Evolutionary conservation across 164 flowering plant species (phyloP), one percentile per base, ranked within the genome.

Genomic region (Protea cynaroides): DNA sequence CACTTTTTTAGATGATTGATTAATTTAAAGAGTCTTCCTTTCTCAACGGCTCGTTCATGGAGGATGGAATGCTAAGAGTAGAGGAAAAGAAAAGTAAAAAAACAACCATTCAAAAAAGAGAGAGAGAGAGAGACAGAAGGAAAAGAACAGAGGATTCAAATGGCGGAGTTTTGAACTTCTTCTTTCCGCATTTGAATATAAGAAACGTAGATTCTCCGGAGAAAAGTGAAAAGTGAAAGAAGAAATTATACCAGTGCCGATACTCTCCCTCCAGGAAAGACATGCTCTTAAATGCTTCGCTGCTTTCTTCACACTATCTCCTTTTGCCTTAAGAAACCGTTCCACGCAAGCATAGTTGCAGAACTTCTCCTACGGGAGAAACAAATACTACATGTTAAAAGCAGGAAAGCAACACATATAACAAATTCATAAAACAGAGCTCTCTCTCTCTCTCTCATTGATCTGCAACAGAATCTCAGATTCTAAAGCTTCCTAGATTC

Each of bases 301-400:
- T 23, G 97, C 91, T 69, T 92, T 95, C 89, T 88, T 95, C 75
- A 88, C 96, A 69, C 56, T 86, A n/a, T 84, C 94, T 1, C 96
- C 96, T 83, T 86, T 95, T 7, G 87, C 77, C 71, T 78, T 86
- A 75, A 95, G 67, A 73, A 95, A 92, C 69, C 99, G 63, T 65
- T 83, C 86, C 36, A 90, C 89, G 64, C 97, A 95, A 25, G 80
- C 91, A 12, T 57, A 65, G 77, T 76, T 82, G 70, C 99, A 92
- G 71, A 84, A 95, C 73, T 95, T 92, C 90, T 92, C 97, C 99
- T 95, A 84, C 36, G 21, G 12, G 4, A 46, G n/a, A 55, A 0
- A 8, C 38, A 36, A 25, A 43, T 13, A 49, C 56, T 29, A 2
- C 34, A 57, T 46, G 19, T 59, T 10, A 46, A 46, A 10, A 19